Conservation (phyloP, 73 alveolate species). For the Paraurostyla sp. region DNA sequence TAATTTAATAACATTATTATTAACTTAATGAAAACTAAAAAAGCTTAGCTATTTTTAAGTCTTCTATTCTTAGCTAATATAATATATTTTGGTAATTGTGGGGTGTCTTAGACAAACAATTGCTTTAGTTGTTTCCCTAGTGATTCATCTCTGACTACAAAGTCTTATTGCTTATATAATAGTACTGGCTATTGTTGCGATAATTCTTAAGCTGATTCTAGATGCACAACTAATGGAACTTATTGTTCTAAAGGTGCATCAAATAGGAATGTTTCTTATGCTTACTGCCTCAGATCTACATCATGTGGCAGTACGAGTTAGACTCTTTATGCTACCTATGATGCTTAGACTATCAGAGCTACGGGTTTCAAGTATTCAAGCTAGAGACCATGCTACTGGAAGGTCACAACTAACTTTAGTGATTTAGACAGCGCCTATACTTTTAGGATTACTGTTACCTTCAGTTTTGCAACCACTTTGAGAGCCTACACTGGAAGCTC, state of each 20-base stretch:
- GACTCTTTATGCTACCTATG: background rate
- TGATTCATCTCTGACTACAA: background rate
- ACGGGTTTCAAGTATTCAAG: background rate
- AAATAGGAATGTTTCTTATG: background rate
- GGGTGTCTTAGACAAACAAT: background rate
- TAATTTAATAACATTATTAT: too few species aligned
- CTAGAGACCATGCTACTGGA: constrained; percentile 14
- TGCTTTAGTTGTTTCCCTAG: background rate
- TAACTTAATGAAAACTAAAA: too few species aligned
- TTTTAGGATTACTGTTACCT: background rate
- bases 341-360: constrained; percentile 1
- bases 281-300: background rate
- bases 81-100: background rate
- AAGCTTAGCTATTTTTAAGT: too few species aligned
- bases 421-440: background rate
- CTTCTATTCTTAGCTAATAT: too few species aligned
- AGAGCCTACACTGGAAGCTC: background rate
- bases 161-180: background rate
- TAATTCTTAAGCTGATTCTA: background rate
- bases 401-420: background rate
- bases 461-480: background rate
- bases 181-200: constrained; percentile 9
- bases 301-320: background rate
- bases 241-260: constrained; percentile 13
- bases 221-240: background rate